Base-by-base conservation (phyloP, 441 rosid species). In the Viola pubescens region DNA sequence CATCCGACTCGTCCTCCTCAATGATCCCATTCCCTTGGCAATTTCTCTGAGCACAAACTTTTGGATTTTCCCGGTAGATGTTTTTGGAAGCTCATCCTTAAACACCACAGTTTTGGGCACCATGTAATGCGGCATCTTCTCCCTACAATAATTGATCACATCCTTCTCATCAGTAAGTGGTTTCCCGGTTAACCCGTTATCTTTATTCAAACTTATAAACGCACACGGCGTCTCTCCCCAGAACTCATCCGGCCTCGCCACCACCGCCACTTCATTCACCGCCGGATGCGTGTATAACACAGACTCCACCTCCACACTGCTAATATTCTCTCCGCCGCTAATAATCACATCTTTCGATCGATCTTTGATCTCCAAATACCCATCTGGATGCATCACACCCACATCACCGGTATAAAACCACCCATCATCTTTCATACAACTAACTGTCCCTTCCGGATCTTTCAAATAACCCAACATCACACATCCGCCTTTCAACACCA, bases 321-420 rank as follows among this genome's bases (percentile, higher is more conserved):
- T 75, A 43, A 73, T 12, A 14, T 79, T 79, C 70, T 75, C 83
- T 9, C 83, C 80, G 0, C 83, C 83, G 46, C 78, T 73, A 4
- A 76, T 79, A 39, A 79, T 76, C 52, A 76, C 75, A 37, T 79
- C 83, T 63, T 79, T 79, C 11, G 80, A 73, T 8, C 83, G 65
- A 54, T 79, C 80, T 52, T 69, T 79, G 26, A 75, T 73, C 60
- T 79, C 78, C 55, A 79, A 13, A 58, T 79, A 79, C 5, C 83
- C 83, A 39, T 79, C 78, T 11, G 76, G 67, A 46, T 79, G 78
- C 62, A 75, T 73, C 58, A 87, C 90, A 0, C 83, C 97, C 0
- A 89, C 87, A 42, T 89, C 95, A 7, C 95, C 92, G 0, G 90
- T 83, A 71, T 61, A 82, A 54, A 89, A 82, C 95, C 90, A 85